These are phyloP conservation scores for Blepharisma stoltei DNA, from an alignment of 73 alveolate species.

Conservation along the genomic window DNA sequence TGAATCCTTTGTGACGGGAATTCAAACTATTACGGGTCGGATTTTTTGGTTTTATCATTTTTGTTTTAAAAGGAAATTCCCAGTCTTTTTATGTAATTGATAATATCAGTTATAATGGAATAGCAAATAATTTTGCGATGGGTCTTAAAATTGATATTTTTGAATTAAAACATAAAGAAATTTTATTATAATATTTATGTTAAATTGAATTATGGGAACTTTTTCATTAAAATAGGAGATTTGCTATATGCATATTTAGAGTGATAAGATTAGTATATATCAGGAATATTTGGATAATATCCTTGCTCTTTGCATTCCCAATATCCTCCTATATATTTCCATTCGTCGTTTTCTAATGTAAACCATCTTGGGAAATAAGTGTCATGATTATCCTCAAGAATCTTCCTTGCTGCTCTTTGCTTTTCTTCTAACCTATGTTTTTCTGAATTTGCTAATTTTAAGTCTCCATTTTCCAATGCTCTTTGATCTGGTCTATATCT, in stretches of 20 bases:
- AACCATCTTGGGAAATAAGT: conserved; percentile 71
- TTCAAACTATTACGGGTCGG: too few relatives aligned
- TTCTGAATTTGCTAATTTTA: conserved; percentile 84
- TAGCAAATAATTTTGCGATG: too few relatives aligned
- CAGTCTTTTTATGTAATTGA: too few relatives aligned
- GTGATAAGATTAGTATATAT: not conserved
- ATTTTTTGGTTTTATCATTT: too few relatives aligned
- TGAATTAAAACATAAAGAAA: too few relatives aligned
- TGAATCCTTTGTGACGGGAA: not conserved
- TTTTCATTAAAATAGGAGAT: too few relatives aligned
- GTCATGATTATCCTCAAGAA: conserved; percentile 50
- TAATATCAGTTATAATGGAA: too few relatives aligned
- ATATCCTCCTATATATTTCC: conserved; percentile 72
- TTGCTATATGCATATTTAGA: too few relatives aligned
- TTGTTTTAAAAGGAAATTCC: too few relatives aligned
- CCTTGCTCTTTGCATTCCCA: conserved; percentile 67
- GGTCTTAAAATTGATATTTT: too few relatives aligned
- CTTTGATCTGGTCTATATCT: conserved; percentile 95
- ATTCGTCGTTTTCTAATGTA: conserved; percentile 26
- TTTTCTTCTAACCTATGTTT: conserved; percentile 93
- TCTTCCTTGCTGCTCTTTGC: conserved; percentile 83
- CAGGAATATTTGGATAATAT: not conserved
- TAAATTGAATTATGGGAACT: too few relatives aligned
- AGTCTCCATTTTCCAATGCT: conserved; percentile 85
- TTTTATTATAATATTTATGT: too few relatives aligned